Percentiles rank a stretch among this genome's conserved stretches.
Conservation (phyloP, 2,329 filamentous ascomycete species). For the Penicillium freii region DNA sequence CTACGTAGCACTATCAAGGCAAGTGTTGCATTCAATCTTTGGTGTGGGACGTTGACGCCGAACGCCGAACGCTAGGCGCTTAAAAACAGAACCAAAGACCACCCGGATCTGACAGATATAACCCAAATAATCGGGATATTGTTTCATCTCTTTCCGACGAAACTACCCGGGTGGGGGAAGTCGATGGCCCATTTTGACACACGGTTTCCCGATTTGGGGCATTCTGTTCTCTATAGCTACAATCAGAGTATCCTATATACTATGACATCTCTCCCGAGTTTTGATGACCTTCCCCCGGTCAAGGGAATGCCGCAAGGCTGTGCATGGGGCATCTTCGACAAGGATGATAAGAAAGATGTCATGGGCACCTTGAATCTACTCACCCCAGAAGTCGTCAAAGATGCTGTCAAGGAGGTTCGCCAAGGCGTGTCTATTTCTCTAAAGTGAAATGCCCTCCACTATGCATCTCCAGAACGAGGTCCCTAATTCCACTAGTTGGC, state of each 20-base stretch:
- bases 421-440: conserved; percentile 44
- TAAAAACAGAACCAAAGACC: background rate
- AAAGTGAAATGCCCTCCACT: conserved; percentile 37
- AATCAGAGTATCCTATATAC: background rate
- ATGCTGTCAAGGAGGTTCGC: conserved; percentile 43
- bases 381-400: conserved; percentile 44
- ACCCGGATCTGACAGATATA: background rate
- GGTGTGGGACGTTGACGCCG: background rate
- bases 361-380: conserved; percentile 48
- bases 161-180: background rate
- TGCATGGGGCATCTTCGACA: conserved; percentile 44
- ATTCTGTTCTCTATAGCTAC: background rate
- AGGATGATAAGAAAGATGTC: conserved; percentile 44
- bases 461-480: background rate
- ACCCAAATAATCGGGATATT: background rate
- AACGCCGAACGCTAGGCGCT: background rate
- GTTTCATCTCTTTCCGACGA: background rate
- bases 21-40: background rate
- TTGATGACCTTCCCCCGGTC: conserved; percentile 43
- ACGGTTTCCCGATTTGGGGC: background rate
- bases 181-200: background rate
- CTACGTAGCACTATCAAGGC: background rate
- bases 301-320: conserved; percentile 44
- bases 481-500: conserved; percentile 16
- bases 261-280: conserved; percentile 28